Base-by-base conservation (phyloP, 1,284 basidiomycete species). In the Neolentinus lepideus region DNA sequence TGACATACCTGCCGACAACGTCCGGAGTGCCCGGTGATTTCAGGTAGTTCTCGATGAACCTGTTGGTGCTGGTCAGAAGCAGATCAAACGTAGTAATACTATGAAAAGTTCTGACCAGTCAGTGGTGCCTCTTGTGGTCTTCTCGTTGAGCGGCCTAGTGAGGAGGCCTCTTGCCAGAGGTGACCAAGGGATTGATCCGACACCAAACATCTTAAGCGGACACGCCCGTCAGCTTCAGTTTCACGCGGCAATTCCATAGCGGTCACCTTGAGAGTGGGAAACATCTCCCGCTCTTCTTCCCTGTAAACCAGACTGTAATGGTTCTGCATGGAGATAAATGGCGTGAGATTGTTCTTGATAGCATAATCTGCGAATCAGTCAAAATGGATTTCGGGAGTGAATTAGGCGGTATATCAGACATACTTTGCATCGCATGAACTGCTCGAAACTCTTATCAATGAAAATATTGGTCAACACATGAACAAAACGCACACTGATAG, bases 201-300 rank as follows among this genome's bases (percentile, higher is more conserved):
- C 72, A 4, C 70, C 71, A 47, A 61, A 61, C 19, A 68, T 66
- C 19, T 50, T 19, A 8, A 24, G 6, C 38, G 16, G 52, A 63
- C 66, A 51, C n/a, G n/a, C n/a, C n/a, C n/a, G n/a, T 31, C 12
- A 29, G 26, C 16, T 10, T 3, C 21, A 43, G 8, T 9, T 21
- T n/a, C 68, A 63, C 4, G 14, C 9, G 19, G 16, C 16, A 50
- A n/a, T 26, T 25, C 11, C 16, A 8, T 21, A 4, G 22, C 16
- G 4, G 16, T 1, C 16, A 67, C 67, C 62, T 67, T 66, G n/a
- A 69, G 61, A 1, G 66, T 65, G 3, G 78, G 77, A 56, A 75
- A 72, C 76, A 79, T 79, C 65, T 79, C 77, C 16, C 75, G 66
- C 60, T 77, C 76, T 60, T 78, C 76, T 61, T 88, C 84, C n/a